Base-by-base conservation (phyloP, 192 early-diverging fungal genomes). In the Mortierella claussenii region DNA sequence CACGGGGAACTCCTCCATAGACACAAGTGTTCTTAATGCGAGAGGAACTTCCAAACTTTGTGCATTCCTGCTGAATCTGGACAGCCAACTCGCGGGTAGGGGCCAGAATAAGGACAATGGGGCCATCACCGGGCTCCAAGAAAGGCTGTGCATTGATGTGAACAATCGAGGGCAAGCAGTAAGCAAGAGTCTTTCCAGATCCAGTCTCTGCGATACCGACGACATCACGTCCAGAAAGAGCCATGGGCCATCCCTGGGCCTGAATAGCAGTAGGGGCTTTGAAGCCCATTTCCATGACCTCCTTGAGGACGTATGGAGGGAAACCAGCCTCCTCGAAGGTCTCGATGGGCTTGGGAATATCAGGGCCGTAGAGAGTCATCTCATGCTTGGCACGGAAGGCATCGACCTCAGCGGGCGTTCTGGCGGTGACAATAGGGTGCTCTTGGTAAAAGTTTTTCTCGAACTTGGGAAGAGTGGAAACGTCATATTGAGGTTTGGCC, bases 401-500 rank as follows among this genome's bases (percentile, higher is more conserved):
- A 9, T 93, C 89, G 37, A 97, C 85, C 50, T 99, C 94, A 20
- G 84, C 67, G 40, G 81, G 69, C 30, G 88, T 81, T 54, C 94
- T 89, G 10, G 69, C 75, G 4, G 87, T 68, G 6, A 99, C 96
- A 37, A 79, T 57, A 9, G 87, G 74, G 69, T 94, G 79, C 80
- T 99, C 97, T n/a, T 78, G 76, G 83, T 99, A 99, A 73, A 99
- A 99, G 83, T 98, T 97, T 85, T 97, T 97, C 80, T 97, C 95
- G 69, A 97, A 97, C 50, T 82, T 88, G 7, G 87, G 90, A 23
- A 98, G 80, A 52, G 85, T 71, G 15, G 63, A 53, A 2, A 81
- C 36, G 65, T 92, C 90, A 93, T 93, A 97, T 67, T 93, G 82
- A 18, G 83, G 83, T 26, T 67, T 81, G 26, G 73, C 65, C 33